Evolutionary conservation across 495 filamentous ascomycete species (phyloP).

Genomic region (Aspergillus baeticus): DNA sequence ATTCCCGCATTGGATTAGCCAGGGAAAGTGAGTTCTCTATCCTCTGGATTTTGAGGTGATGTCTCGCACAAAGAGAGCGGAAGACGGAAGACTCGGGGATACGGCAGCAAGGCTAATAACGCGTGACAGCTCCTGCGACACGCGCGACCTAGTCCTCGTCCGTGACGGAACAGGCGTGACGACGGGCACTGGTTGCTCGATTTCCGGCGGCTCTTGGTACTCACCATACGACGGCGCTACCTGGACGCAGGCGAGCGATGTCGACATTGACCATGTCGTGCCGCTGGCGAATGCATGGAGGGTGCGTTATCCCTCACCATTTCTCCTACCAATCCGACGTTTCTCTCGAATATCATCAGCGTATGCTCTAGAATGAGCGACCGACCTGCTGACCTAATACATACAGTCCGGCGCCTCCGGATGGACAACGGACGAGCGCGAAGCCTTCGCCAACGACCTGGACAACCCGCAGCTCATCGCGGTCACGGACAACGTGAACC

Average conservation of each 20-base stretch:
- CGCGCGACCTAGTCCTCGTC: conserved; percentile 64
- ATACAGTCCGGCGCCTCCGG: conserved; percentile 40
- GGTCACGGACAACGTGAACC: conserved; percentile 73
- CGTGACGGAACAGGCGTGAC: conserved; percentile 63
- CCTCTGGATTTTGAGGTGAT: too few relatives aligned
- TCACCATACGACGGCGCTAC: conserved; percentile 68
- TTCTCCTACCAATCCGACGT: too few relatives aligned
- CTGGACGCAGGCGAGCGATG: conserved; percentile 63
- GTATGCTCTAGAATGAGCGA: too few relatives aligned
- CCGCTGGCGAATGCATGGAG: conserved; percentile 75
- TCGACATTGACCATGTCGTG: conserved; percentile 78
- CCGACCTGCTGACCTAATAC: too few relatives aligned
- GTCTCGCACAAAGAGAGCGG: too few relatives aligned
- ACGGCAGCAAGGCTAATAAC: too few relatives aligned
- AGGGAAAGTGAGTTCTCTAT: conserved; percentile 27
- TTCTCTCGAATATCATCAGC: too few relatives aligned
- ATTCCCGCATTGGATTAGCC: conserved; percentile 69
- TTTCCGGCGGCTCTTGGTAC: conserved; percentile 56
- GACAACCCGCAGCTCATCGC: conserved; percentile 67
- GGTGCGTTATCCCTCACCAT: conserved; percentile 32
- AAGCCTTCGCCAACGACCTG: conserved; percentile 71
- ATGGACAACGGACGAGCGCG: conserved; percentile 61
- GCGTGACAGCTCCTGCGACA: conserved; percentile 54
- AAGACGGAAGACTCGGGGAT: too few relatives aligned
- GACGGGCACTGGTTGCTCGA: conserved; percentile 51